These are phyloP conservation scores for Davidsoniella eucalypti DNA, from an alignment of 2,329 filamentous ascomycete genomes.

Conservation along the genomic window DNA sequence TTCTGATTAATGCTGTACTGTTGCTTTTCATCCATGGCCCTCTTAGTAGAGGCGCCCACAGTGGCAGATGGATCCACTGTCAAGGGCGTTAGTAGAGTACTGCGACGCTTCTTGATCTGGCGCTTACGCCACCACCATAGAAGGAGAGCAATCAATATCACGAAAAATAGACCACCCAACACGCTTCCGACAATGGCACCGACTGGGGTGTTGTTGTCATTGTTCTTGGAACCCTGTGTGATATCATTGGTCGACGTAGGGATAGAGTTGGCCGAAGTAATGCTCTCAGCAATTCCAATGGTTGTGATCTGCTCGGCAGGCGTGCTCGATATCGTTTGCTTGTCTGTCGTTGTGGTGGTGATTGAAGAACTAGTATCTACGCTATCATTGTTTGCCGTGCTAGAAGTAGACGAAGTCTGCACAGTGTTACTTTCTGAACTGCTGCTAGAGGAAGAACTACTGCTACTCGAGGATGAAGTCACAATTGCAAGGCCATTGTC, in stretches of 20 bases:
- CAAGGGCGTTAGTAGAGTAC: constrained; percentile 33
- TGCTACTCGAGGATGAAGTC: neutral
- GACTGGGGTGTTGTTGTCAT: constrained; percentile 19
- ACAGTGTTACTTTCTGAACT: too few relatives aligned
- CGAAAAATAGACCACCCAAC: constrained; percentile 30
- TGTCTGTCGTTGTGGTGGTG: neutral
- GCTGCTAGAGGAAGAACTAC: too few relatives aligned
- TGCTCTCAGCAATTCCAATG: constrained; percentile 1
- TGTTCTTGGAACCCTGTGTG: constrained; percentile 4
- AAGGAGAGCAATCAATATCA: constrained; percentile 30
- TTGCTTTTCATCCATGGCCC: constrained; percentile 10
- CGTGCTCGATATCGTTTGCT: neutral
- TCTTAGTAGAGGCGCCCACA: constrained; percentile 16
- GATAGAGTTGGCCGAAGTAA: neutral
- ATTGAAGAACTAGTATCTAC: neutral
- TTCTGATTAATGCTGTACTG: constrained; percentile 27
- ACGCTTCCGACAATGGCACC: constrained; percentile 34
- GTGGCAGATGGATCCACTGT: constrained; percentile 19
- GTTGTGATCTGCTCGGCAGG: constrained; percentile 4
- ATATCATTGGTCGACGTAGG: neutral
- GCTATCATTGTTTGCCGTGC: neutral
- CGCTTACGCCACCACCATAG: constrained; percentile 35
- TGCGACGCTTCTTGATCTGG: constrained; percentile 26
- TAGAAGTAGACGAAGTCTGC: neutral
- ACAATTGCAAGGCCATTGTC: neutral